A percentile compares a stretch with the other conserved stretches of the same genome.
These are phyloP conservation scores for Immersiporthe knoxdaviesiana DNA, from an alignment of 2,329 filamentous ascomycete species.

Conservation along the genomic window DNA sequence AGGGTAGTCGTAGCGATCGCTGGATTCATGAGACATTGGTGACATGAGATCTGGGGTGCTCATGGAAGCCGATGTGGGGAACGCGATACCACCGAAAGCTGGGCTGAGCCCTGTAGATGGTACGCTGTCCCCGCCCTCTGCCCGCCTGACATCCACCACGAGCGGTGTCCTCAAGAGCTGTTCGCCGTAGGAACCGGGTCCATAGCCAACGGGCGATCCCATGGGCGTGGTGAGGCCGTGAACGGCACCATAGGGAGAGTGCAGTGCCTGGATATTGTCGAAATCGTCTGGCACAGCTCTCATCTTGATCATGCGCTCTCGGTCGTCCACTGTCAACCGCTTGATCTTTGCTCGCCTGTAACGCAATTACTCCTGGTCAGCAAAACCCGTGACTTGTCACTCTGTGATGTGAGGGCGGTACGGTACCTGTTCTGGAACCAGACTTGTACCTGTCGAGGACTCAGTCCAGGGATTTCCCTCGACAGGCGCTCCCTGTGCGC, in stretches of 20 bases:
- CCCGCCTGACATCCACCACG: constrained; percentile 69
- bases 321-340: constrained; percentile 69
- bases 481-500: constrained; percentile 86
- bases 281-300: constrained; percentile 72
- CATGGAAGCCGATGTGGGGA: constrained; percentile 57
- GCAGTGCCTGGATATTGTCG: constrained; percentile 70
- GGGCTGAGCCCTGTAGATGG: constrained; percentile 70
- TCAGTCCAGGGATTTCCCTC: constrained; percentile 87
- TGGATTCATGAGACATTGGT: constrained; percentile 58
- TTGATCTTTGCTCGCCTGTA: constrained; percentile 71
- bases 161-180: constrained; percentile 66
- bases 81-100: constrained; percentile 68
- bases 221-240: constrained; percentile 54
- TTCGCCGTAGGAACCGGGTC: constrained; percentile 55
- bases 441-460: constrained; percentile 90
- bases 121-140: constrained; percentile 66
- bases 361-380: constrained; percentile 30
- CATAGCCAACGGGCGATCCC: constrained; percentile 53
- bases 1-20: constrained; percentile 58
- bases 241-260: constrained; percentile 68
- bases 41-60: constrained; percentile 59
- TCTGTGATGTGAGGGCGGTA: background rate
- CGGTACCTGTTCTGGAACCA: constrained; percentile 97
- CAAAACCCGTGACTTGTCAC: constrained; percentile 7
- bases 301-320: constrained; percentile 74